These are phyloP conservation scores for Brettanomyces sp. DNA, from an alignment of 805 yeast species.

Conservation along the genomic window DNA sequence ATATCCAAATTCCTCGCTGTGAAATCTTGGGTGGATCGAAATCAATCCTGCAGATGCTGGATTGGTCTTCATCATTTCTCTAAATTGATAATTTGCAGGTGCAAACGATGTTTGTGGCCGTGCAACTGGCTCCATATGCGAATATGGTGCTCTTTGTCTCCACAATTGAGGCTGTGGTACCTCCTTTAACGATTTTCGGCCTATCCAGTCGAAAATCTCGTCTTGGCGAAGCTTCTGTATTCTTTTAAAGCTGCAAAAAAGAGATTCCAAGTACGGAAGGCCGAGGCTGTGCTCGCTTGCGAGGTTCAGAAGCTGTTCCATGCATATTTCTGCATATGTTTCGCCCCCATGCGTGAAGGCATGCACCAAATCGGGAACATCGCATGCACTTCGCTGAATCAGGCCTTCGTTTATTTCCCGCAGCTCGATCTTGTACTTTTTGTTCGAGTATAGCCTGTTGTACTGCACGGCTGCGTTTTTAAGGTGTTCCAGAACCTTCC, in stretches of 20 bases:
- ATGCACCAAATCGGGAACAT: not conserved
- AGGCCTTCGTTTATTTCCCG: not conserved
- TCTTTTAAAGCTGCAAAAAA: conserved; percentile 1
- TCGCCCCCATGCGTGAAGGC: not conserved
- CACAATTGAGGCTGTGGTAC: no score
- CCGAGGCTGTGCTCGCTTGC: conserved; percentile 7
- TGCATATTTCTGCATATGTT: conserved; percentile 8
- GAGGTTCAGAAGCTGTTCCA: conserved; percentile 12
- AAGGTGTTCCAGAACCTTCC: conserved; percentile 8
- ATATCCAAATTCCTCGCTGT: not conserved
- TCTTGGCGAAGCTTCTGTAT: not conserved
- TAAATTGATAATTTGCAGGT: no score
- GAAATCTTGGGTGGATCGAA: conserved; percentile 1
- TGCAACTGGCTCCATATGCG: no score
- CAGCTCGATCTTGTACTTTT: not conserved
- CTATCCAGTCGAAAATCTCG: not conserved
- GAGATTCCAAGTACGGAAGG: conserved; percentile 15
- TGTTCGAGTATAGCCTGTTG: conserved; percentile 9
- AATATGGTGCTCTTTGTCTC: no score
- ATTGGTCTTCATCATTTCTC: not conserved
- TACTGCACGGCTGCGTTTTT: conserved; percentile 13
- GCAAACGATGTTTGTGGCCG: no score
- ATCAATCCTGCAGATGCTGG: not conserved
- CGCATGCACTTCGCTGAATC: not conserved
- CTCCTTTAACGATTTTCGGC: not conserved